Percentiles rank a stretch among this genome's conserved stretches.
Conservation (phyloP, 495 filamentous ascomycete genomes). For the Echria macrotheca region DNA sequence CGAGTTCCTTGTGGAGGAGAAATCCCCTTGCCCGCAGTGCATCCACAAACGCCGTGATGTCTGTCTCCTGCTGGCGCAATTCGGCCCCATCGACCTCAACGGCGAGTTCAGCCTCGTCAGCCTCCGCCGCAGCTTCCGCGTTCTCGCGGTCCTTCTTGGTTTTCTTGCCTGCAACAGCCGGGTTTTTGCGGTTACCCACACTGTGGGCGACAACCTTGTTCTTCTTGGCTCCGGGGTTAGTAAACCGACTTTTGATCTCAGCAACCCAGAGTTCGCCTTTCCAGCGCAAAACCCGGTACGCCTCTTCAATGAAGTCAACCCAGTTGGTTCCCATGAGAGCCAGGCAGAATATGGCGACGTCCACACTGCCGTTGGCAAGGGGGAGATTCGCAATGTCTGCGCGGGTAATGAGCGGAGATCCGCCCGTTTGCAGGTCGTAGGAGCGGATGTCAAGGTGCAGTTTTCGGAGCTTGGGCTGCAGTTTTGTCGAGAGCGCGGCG, state of each 20-base stretch:
- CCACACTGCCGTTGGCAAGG: conserved; percentile 61
- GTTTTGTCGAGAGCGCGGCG: conserved; percentile 61
- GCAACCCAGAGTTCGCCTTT: conserved; percentile 94
- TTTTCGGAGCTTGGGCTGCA: conserved; percentile 52
- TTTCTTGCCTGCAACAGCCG: conserved; percentile 5
- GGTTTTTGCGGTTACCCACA: conserved; percentile 51
- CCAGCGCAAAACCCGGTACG: conserved; percentile 82
- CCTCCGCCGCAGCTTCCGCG: conserved; percentile 34
- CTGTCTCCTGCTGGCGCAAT: conserved; percentile 59
- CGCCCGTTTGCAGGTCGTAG: conserved; percentile 52
- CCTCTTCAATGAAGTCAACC: conserved; percentile 91
- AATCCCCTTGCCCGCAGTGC: conserved; percentile 76
- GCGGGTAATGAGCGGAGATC: conserved; percentile 65
- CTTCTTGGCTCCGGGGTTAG: conserved; percentile 41
- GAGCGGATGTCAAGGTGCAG: conserved; percentile 36
- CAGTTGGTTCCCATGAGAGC: conserved; percentile 99
- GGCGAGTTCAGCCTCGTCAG: conserved; percentile 42
- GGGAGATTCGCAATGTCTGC: conserved; percentile 86
- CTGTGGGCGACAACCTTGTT: conserved; percentile 54
- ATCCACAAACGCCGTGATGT: conserved; percentile 83
- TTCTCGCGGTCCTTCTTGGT: conserved; percentile 45
- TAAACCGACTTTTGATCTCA: conserved; percentile 91
- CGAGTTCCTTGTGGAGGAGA: conserved; percentile 52
- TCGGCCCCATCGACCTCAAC: conserved; percentile 49
- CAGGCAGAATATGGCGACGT: conserved; percentile 88